Conservation (phyloP, 352 stramenopile genomes). For the Phytophthora agathidicida region DNA sequence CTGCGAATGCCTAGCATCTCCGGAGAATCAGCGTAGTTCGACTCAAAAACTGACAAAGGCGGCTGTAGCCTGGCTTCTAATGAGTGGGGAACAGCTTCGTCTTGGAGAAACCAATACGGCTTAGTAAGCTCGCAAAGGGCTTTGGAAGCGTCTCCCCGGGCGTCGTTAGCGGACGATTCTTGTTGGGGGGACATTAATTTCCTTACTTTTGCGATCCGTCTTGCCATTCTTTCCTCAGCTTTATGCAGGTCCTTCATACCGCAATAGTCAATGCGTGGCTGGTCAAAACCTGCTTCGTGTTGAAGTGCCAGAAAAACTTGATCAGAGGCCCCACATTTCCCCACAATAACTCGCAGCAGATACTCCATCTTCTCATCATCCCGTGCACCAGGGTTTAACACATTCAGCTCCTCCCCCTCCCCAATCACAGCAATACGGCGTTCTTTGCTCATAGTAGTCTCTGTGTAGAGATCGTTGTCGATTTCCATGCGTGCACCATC, state of each 20-base stretch:
- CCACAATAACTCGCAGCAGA: slow-evolving; percentile 59
- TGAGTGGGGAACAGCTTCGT: slow-evolving; percentile 9
- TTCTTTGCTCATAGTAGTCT: slow-evolving; percentile 67
- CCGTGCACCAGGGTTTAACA: slow-evolving; percentile 32
- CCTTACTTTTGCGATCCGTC: slow-evolving; percentile 32
- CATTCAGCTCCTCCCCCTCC: slow-evolving; percentile 44
- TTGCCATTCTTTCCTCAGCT: slow-evolving; percentile 18
- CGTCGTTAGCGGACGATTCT: not conserved
- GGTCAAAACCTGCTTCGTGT: slow-evolving; percentile 34
- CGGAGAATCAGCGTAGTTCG: slow-evolving; percentile 49
- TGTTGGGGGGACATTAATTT: slow-evolving; percentile 16
- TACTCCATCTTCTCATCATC: slow-evolving; percentile 73
- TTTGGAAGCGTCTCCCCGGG: not conserved
- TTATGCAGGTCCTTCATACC: slow-evolving; percentile 50
- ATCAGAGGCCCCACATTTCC: slow-evolving; percentile 45
- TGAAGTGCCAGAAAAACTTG: slow-evolving; percentile 58
- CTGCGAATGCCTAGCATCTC: slow-evolving; percentile 44
- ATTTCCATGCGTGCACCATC: slow-evolving; percentile 65
- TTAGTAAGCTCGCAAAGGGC: slow-evolving; percentile 17
- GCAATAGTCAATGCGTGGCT: slow-evolving; percentile 51
- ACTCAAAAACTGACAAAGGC: slow-evolving; percentile 60
- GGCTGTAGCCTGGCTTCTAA: slow-evolving; percentile 43
- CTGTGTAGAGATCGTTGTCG: slow-evolving; percentile 63
- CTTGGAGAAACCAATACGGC: slow-evolving; percentile 44
- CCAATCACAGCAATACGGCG: slow-evolving; percentile 49